Conservation (phyloP, 23 red algal genomes). For the Gracilaria caudata region DNA sequence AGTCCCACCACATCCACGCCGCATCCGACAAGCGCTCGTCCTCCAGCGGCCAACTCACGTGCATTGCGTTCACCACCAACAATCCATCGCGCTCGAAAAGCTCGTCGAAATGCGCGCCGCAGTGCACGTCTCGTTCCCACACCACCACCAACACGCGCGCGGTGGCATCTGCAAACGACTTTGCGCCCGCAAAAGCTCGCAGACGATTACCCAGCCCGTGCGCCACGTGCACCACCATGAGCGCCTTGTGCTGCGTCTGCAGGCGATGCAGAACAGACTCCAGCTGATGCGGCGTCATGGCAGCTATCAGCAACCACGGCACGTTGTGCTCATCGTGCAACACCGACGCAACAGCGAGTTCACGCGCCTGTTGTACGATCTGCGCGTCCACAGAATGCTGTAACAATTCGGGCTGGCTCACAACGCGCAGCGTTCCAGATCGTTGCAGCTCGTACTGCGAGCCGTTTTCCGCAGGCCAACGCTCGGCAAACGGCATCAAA, state of each 20-base stretch:
- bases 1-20: constrained; percentile 26
- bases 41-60: constrained; percentile 10
- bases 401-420: neutral
- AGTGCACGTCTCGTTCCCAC: constrained; percentile 70
- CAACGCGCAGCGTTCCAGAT: neutral
- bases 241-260: neutral
- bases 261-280: constrained; percentile 12
- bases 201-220: constrained; percentile 75
- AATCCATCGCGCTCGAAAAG: constrained; percentile 56
- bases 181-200: constrained; percentile 36
- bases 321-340: constrained; percentile 56
- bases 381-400: neutral
- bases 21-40: constrained; percentile 18
- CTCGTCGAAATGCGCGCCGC: constrained; percentile 52
- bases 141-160: constrained; percentile 43
- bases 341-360: constrained; percentile 8
- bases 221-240: constrained; percentile 68
- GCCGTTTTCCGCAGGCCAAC: neutral
- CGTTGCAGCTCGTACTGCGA: neutral
- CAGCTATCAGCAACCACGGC: constrained; percentile 28
- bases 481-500: neutral
- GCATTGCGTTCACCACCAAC: constrained; percentile 13
- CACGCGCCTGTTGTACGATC: neutral
- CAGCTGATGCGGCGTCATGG: constrained; percentile 6
- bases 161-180: constrained; percentile 40